Evolutionary conservation across 2,329 filamentous ascomycete species (phyloP).

Genomic region (Clonostachys solani): DNA sequence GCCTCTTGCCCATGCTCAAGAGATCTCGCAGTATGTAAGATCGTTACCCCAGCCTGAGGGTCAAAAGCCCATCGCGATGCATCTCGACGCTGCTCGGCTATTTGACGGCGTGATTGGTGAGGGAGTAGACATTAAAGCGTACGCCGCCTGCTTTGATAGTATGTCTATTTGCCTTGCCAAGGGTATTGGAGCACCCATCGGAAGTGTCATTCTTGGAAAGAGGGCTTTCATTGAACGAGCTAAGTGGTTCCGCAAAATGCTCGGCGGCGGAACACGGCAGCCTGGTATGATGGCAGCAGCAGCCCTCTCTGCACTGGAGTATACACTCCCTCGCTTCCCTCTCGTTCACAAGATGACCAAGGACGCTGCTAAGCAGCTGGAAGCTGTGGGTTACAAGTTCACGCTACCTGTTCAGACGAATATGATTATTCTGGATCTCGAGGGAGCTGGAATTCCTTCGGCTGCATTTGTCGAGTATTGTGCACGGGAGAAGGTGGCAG

Average conservation of each 20-base stretch:
- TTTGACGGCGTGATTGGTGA: constrained; percentile 72
- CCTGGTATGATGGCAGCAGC: constrained; percentile 67
- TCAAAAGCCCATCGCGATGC: constrained; percentile 55
- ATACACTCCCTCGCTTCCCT: constrained; percentile 13
- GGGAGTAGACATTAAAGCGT: constrained; percentile 60
- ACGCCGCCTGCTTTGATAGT: constrained; percentile 62
- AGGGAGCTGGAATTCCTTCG: constrained; percentile 32
- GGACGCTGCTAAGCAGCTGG: constrained; percentile 7
- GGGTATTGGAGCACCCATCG: constrained; percentile 73
- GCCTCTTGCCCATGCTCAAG: constrained; percentile 63
- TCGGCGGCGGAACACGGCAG: constrained; percentile 69
- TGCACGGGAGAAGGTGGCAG: not conserved
- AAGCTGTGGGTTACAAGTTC: constrained; percentile 13
- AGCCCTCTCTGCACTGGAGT: constrained; percentile 56
- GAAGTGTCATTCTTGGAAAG: constrained; percentile 61
- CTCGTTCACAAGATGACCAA: constrained; percentile 12
- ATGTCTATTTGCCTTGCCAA: constrained; percentile 75
- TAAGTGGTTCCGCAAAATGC: constrained; percentile 52
- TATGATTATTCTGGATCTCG: constrained; percentile 17
- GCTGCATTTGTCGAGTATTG: constrained; percentile 5
- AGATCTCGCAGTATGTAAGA: constrained; percentile 65
- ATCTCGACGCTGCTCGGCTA: constrained; percentile 71
- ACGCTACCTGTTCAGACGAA: constrained; percentile 17
- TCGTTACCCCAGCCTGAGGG: constrained; percentile 20
- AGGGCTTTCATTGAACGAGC: constrained; percentile 24